phyloP scores from a whole-genome alignment of 208 protist genomes.

The Vickermania ingenoplastis region DNA sequence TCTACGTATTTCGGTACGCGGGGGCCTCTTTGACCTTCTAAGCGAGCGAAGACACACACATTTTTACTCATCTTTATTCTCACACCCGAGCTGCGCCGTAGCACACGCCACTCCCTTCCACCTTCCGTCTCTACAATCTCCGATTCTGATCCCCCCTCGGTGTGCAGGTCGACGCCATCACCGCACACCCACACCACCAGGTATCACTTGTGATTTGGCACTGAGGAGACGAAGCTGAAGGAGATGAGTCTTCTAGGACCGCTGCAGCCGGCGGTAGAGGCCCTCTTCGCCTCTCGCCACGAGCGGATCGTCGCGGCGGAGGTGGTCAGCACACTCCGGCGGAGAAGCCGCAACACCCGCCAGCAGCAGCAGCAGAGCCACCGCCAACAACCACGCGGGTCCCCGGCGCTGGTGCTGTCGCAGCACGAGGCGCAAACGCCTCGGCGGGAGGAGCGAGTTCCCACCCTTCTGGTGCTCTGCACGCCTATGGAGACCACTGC shows the following conservation, averaged over 20 bases:
- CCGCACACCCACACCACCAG: too few species aligned
- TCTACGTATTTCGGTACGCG: too few species aligned
- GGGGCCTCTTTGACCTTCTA: too few species aligned
- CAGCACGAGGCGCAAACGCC: neutral
- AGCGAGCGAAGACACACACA: too few species aligned
- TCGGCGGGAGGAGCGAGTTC: neutral
- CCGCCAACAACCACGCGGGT: neutral
- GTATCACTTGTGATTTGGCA: too few species aligned
- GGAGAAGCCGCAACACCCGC: neutral
- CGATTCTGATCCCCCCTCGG: too few species aligned
- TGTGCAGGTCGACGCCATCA: too few species aligned
- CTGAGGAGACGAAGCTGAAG: too few species aligned
- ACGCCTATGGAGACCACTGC: neutral
- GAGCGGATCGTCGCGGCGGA: slow-evolving; percentile 74
- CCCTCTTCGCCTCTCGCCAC: slow-evolving; percentile 54
- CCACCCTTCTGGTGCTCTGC: slow-evolving; percentile 2
- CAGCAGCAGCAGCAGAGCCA: neutral
- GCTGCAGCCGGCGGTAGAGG: slow-evolving; percentile 36
- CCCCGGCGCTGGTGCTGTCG: neutral
- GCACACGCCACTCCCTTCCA: too few species aligned
- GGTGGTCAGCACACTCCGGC: slow-evolving; percentile 19
- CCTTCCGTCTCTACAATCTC: too few species aligned
- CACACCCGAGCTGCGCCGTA: too few species aligned
- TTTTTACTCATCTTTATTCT: too few species aligned
- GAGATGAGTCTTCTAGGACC: slow-evolving; percentile 48